Evolutionary conservation across 306 rosid species (phyloP), one percentile per base, ranked within the genome.

Genomic region (Hippophae gyantsensis): DNA sequence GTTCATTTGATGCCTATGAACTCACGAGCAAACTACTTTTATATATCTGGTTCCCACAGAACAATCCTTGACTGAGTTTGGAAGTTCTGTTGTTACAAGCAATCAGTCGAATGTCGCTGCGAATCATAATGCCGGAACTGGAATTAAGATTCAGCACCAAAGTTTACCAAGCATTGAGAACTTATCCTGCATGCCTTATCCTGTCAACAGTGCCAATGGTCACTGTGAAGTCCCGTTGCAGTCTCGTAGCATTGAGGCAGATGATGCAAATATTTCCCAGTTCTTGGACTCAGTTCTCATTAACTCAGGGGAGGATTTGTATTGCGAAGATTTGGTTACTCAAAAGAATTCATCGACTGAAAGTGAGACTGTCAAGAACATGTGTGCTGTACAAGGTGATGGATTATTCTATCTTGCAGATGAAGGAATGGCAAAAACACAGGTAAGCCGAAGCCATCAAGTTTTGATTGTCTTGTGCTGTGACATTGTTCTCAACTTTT

Each of bases 181-280:
- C 64, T 69, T 4, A 32, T 42, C 76, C 0, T 9, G 45, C 56
- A 45, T 57, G 47, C 61, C 56, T 62, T 74, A 56, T 58, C 57
- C 81, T 32, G 61, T 49, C 47, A 58, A 64, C 73, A 62, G 47
- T 56, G 76, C 55, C 75, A 63, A 18, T 12, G 71, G 66, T 57
- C 67, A 27, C 5, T 63, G 6, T 38, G 84, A 62, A 54, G 60
- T 52, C 69, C 79, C 71, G 14, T 32, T 55, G 63, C 86, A 64
- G 49, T 57, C 65, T 71, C 86, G 72, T 47, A 68, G 72, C 43
- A 81, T 70, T 64, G 95, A 83, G 48, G 43, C 68, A 14, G 72
- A 71, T 38, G 63, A 54, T 40, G 52, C 38, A 32, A 2, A 58
- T 44, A 42, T 85, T 52, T 18, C 84, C 25, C 84, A 79, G 43